Percentiles rank a stretch among this genome's conserved stretches.
phyloP scores from a whole-genome alignment of 2,329 filamentous ascomycete genomes.

The Fusarium guadeloupense region DNA sequence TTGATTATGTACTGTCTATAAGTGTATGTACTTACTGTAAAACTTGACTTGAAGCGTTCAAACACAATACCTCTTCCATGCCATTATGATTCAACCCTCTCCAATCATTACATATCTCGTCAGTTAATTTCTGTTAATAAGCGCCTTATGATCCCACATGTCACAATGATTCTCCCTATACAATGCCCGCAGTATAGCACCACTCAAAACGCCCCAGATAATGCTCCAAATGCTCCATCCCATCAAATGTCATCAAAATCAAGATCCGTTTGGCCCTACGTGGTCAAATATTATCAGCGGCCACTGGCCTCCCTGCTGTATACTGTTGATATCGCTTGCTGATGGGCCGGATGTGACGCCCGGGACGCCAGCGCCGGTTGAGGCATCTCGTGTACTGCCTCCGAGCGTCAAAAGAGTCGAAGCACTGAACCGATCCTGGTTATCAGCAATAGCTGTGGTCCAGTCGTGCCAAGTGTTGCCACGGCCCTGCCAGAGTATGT shows the following conservation, averaged over 20 bases:
- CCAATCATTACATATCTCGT: constrained; percentile 29
- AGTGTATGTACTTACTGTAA: constrained; percentile 16
- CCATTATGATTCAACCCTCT: constrained; percentile 14
- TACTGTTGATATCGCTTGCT: constrained; percentile 42
- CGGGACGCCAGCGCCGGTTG: constrained; percentile 21
- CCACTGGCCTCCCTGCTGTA: constrained; percentile 45
- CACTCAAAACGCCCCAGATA: constrained; percentile 27
- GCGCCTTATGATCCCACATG: background rate
- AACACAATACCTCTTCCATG: background rate
- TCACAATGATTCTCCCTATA: constrained; percentile 12
- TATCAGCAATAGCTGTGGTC: constrained; percentile 61
- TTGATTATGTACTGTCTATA: constrained; percentile 32
- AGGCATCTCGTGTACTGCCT: constrained; percentile 38
- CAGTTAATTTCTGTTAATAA: constrained; percentile 9
- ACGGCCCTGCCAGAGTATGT: constrained; percentile 48
- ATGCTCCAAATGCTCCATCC: constrained; percentile 26
- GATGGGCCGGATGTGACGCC: constrained; percentile 28
- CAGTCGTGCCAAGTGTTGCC: constrained; percentile 64
- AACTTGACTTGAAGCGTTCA: constrained; percentile 1
- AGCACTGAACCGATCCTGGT: constrained; percentile 60
- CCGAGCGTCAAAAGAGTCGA: constrained; percentile 60
- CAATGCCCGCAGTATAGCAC: constrained; percentile 6
- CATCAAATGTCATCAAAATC: constrained; percentile 20
- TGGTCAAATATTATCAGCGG: constrained; percentile 47
- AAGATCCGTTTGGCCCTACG: constrained; percentile 38